Evolutionary conservation across 2,329 filamentous ascomycete species (phyloP).

Genomic region (Xylaria sp.): DNA sequence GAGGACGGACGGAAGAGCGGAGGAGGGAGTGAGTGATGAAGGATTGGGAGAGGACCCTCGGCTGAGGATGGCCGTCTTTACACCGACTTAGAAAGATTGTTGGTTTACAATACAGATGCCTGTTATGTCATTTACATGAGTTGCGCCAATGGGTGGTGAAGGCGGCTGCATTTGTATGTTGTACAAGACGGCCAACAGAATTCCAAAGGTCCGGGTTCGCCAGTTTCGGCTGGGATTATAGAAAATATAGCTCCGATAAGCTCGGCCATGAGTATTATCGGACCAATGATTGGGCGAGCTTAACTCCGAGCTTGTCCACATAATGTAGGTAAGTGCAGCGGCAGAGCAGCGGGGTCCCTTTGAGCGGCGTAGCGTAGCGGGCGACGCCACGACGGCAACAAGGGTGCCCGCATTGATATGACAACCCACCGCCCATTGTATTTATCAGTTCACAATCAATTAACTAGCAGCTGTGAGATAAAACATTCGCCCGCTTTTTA

Average conservation of each 20-base stretch:
- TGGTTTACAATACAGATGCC: neutral
- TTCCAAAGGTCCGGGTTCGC: neutral
- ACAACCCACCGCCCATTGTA: conserved; percentile 10
- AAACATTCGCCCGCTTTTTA: conserved; percentile 24
- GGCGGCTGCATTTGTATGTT: conserved; percentile 7
- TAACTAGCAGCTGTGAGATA: neutral
- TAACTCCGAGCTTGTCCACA: conserved; percentile 40
- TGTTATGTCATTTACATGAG: neutral
- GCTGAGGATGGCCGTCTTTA: neutral
- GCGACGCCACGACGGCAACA: neutral
- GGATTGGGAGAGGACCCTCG: neutral
- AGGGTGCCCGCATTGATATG: conserved; percentile 17
- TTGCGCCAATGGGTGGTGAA: conserved; percentile 16
- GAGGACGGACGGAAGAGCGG: conserved; percentile 1
- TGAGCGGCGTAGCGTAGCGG: no score
- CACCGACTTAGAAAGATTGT: neutral
- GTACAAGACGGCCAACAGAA: conserved; percentile 18
- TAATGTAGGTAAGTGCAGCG: no score
- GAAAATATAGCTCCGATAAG: conserved; percentile 43
- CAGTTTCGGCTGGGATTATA: conserved; percentile 15
- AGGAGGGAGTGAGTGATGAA: neutral
- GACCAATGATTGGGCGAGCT: conserved; percentile 22
- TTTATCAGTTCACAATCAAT: conserved; percentile 4
- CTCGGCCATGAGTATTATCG: conserved; percentile 35
- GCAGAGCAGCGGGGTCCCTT: no score